phyloP scores from a whole-genome alignment of 768 basidiomycete species.

The Peribolospora baueri region DNA sequence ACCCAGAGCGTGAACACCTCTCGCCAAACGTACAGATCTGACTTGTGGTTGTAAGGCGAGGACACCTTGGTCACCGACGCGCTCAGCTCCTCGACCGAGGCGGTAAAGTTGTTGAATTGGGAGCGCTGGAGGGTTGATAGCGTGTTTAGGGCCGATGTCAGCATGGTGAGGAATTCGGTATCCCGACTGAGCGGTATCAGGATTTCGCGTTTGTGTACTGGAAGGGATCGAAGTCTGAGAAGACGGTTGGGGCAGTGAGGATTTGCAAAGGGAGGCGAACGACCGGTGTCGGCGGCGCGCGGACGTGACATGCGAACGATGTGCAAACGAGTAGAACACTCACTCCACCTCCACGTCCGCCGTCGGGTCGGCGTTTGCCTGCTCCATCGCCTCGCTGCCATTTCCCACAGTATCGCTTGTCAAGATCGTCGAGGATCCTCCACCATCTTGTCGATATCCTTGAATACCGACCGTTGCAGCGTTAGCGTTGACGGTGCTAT shows the following conservation, averaged over 20 bases:
- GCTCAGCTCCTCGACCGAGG: conserved; percentile 27
- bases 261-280: not conserved
- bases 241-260: not conserved
- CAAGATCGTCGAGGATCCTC: no score
- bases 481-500: no score
- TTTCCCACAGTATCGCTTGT: no score
- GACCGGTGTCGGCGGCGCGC: not conserved
- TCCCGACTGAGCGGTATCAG: conserved; percentile 62
- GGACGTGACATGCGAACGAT: not conserved
- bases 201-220: conserved; percentile 25
- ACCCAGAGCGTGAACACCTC: conserved; percentile 71
- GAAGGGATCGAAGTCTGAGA: not conserved
- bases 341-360: not conserved
- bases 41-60: conserved; percentile 20
- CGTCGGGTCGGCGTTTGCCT: not conserved
- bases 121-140: conserved; percentile 26
- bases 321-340: not conserved
- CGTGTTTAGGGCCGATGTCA: conserved; percentile 31
- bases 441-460: no score
- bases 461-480: no score
- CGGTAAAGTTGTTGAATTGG: conserved; percentile 31
- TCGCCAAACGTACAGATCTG: conserved; percentile 67
- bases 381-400: no score
- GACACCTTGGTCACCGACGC: conserved; percentile 17
- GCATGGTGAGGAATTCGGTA: conserved; percentile 49